Evolutionary conservation across 345 rosid species (phyloP), one percentile per base, ranked within the genome.

Genomic region (Hevea brasiliensis): DNA sequence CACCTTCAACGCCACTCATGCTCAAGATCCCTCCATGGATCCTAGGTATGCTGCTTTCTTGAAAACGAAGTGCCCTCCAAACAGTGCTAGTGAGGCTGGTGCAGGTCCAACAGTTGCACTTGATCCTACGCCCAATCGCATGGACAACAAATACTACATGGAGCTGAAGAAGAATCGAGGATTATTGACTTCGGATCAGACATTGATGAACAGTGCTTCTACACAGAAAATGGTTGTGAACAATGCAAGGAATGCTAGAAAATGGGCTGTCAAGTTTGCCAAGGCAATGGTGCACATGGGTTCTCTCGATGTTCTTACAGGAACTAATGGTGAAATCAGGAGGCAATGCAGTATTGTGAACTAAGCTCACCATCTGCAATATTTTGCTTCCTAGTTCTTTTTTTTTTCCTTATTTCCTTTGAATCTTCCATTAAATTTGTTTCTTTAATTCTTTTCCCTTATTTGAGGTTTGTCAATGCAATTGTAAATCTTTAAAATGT

Each of bases 271-370:
- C 37, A 83, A 83, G 68, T 85, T 67, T 37, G 84, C 76, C 0
- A 68, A 47, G 65, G 84, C 88, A 7, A 78, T 82, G 86, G 78
- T 80, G 50, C 81, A 57, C 27, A 78, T 85, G 88, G 86, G 86
- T 13, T 73, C 74, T 7, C 42, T 82, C 20, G 88, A 76, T 11
- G 86, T 82, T 23, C 63, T 59, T 27, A 59, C 63, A 0, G 63
- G 63, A 26, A 13, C 40, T 59, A 20, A 64, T 82, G 88, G 40
- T 59, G 63, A 59, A 59, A 59, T 59, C 40, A 59, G 63, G n/a
- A 59, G 20, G 59, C 17, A 11, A n/a, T 85, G 88, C 72, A 71
- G 77, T 47, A 40, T 54, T 55, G 84, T 80, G 37, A 59, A 59
- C 15, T 59, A 27, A 27, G 15, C 4, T 53, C 24, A n/a, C 51